Evolutionary conservation across 108 stramenopile species (phyloP), one percentile per base, ranked within the genome.

Genomic region (Fragilariopsis cylindrus): DNA sequence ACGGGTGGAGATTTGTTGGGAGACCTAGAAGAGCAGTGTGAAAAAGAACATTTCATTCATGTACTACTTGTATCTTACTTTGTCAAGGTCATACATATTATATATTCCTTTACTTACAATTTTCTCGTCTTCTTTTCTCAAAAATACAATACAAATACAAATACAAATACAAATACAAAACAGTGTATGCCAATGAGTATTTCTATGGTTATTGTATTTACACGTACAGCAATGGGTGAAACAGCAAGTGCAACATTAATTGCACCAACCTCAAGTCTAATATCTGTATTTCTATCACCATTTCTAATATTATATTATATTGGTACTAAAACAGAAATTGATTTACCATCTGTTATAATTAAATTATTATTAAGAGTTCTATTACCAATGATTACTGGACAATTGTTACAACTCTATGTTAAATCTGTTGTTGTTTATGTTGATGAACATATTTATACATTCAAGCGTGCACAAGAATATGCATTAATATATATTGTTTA

Each of bases 181-280:
- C 2, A 30, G 30, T 30, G 30, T 30, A 30, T 30, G 30, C 30
- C 30, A 30, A 83, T 91, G 48, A 88, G 90, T 6, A 83, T 93
- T 13, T 91, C 87, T 49, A 91, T 91, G 90, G 85, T 88, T 0
- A 52, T 89, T 15, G 87, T 93, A 7, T 74, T 93, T 21, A 89
- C 89, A 8, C 89, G 81, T 65, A 69, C 69, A 48, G 66, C 84
- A 5, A 82, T 75, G 2, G 92, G 92, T 3, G 92, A 93, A 67
- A 88, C 87, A 66, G 88, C 90, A 48, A 54, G 83, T 11, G 88
- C 92, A 4, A 79, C 91, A 21, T 88, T 91, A 74, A 89, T 82
- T 75, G 63, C 83, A 1, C 81, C 85, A 3, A 70, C 71, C 19
- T 83, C 81, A 21, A 88, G 84, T 67, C 15, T 85, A 5, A 63